Conservation (phyloP, 768 basidiomycete species). For the Trametes villosa region DNA sequence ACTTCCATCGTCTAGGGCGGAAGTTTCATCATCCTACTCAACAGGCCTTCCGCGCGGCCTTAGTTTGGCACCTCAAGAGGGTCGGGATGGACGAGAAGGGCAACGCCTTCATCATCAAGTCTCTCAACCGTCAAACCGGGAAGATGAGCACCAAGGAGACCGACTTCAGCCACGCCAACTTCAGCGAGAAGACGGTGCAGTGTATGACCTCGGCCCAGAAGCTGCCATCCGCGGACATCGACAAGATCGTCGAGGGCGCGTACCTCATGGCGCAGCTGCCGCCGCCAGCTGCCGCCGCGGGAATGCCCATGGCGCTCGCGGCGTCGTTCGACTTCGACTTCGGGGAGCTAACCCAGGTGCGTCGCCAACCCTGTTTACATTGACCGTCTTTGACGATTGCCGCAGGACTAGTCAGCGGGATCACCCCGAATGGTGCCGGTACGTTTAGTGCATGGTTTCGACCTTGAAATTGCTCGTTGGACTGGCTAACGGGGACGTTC, state of each 20-base stretch:
- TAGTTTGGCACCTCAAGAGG: not conserved
- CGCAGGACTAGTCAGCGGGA: too few relatives aligned
- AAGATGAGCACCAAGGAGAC: slow-evolving; percentile 1
- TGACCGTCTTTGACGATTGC: too few relatives aligned
- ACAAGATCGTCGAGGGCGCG: not conserved
- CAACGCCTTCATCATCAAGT: not conserved
- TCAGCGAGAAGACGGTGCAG: not conserved
- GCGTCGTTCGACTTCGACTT: not conserved
- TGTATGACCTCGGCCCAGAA: not conserved
- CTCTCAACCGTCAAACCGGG: not conserved
- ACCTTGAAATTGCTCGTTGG: too few relatives aligned
- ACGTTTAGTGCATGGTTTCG: too few relatives aligned
- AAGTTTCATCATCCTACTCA: too few relatives aligned
- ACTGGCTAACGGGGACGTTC: too few relatives aligned
- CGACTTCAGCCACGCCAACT: not conserved
- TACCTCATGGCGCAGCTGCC: not conserved
- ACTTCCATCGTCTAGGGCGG: too few relatives aligned
- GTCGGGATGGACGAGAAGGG: not conserved
- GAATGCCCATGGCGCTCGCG: not conserved
- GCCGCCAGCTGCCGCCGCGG: too few relatives aligned
- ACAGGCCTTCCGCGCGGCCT: not conserved
- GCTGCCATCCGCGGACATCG: not conserved
- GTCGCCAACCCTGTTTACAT: too few relatives aligned
- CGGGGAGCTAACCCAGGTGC: not conserved
- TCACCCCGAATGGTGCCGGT: too few relatives aligned